phyloP scores from a whole-genome alignment of 768 basidiomycete genomes.

The Trametopsis cervina region DNA sequence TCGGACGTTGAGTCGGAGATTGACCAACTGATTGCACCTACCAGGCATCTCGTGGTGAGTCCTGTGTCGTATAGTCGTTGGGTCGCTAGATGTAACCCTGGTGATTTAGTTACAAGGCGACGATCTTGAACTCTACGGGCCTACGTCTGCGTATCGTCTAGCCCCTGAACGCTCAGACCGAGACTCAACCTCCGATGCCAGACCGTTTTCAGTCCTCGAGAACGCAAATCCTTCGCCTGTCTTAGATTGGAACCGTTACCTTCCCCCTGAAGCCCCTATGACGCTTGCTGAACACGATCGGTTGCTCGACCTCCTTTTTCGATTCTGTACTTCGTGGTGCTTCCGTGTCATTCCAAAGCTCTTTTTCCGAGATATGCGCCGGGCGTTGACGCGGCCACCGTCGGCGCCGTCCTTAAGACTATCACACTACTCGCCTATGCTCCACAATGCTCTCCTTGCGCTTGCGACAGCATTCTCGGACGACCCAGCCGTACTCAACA shows the following conservation, averaged over 20 bases:
- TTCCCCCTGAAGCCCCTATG: conserved; percentile 25
- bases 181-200: not conserved
- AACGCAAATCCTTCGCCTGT: conserved; percentile 10
- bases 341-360: conserved; percentile 33
- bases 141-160: conserved; percentile 26
- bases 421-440: conserved; percentile 63
- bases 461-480: conserved; percentile 34
- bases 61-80: conserved; percentile 5
- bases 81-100: not conserved
- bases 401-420: conserved; percentile 30
- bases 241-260: conserved; percentile 25
- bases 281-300: conserved; percentile 24
- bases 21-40: conserved; percentile 19
- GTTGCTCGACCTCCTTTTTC: conserved; percentile 33
- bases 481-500: conserved; percentile 26
- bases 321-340: conserved; percentile 33
- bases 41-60: conserved; percentile 17
- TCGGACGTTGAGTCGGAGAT: conserved; percentile 22
- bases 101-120: conserved; percentile 18
- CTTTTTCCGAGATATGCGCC: conserved; percentile 37
- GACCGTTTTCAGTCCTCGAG: not conserved
- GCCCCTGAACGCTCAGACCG: conserved; percentile 18
- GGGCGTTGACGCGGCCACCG: conserved; percentile 24
- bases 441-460: conserved; percentile 59
- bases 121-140: conserved; percentile 25